Evolutionary conservation across 495 filamentous ascomycete genomes (phyloP).

Genomic region (Penicillium manginii): DNA sequence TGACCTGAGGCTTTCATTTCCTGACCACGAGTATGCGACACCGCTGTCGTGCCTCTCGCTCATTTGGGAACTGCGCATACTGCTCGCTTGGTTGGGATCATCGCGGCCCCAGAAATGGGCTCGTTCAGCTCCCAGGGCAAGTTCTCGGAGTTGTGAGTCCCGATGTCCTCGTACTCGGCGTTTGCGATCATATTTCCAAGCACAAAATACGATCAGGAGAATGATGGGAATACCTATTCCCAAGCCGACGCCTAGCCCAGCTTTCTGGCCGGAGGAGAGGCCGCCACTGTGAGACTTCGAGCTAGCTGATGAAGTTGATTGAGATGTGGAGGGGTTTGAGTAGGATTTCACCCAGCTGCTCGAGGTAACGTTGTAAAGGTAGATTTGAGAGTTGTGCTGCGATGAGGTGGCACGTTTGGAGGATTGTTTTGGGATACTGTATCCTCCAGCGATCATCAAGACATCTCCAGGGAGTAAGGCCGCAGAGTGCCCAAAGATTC

Average conservation of each 20-base stretch:
- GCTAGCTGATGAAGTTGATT: not conserved
- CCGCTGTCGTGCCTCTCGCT: constrained; percentile 26
- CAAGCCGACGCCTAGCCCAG: constrained; percentile 75
- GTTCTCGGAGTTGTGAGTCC: constrained; percentile 56
- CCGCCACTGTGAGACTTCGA: constrained; percentile 2
- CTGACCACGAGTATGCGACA: constrained; percentile 41
- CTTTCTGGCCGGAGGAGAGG: constrained; percentile 52
- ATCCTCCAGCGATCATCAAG: constrained; percentile 89
- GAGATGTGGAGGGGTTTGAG: constrained; percentile 51
- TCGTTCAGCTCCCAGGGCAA: constrained; percentile 54
- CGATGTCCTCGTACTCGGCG: constrained; percentile 48
- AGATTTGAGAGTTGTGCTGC: constrained; percentile 48
- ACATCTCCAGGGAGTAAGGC: constrained; percentile 81
- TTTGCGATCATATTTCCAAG: constrained; percentile 61
- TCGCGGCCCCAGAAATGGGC: constrained; percentile 45
- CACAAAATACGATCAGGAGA: constrained; percentile 52
- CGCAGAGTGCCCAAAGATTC: constrained; percentile 85
- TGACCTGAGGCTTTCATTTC: constrained; percentile 33
- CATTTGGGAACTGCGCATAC: constrained; percentile 38
- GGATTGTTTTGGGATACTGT: constrained; percentile 60
- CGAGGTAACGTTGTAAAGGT: constrained; percentile 81
- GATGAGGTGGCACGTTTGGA: constrained; percentile 42
- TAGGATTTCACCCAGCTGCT: constrained; percentile 73
- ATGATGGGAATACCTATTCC: constrained; percentile 66
- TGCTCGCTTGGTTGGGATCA: constrained; percentile 41